Evolutionary conservation across 2,329 filamentous ascomycete species (phyloP).

Genomic region (Cyphellophora europaea): DNA sequence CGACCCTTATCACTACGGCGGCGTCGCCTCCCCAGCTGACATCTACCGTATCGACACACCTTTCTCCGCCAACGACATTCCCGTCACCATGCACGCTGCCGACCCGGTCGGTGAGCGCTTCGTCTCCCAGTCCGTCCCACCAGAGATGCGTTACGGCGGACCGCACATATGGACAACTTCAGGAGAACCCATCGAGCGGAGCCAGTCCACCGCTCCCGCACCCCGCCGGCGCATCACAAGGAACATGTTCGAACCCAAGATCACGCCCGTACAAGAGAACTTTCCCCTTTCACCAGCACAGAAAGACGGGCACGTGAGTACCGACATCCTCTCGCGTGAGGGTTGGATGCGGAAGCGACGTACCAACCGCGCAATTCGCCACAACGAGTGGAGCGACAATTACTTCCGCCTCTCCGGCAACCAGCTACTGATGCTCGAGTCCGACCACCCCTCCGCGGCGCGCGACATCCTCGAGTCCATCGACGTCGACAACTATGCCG

Average conservation of each 20-base stretch:
- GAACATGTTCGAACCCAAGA: slow-evolving; percentile 15
- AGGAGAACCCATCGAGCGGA: slow-evolving; percentile 36
- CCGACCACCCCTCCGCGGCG: slow-evolving; percentile 19
- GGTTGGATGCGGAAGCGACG: slow-evolving; percentile 94
- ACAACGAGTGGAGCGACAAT: slow-evolving; percentile 82
- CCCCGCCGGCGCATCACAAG: slow-evolving; percentile 12
- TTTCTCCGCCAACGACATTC: slow-evolving; percentile 83
- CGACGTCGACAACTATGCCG: slow-evolving; percentile 31
- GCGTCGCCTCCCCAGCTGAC: slow-evolving; percentile 41
- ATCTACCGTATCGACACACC: slow-evolving; percentile 76
- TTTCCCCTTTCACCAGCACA: slow-evolving; percentile 1
- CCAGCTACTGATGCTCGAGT: slow-evolving; percentile 39
- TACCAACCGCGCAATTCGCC: slow-evolving; percentile 75
- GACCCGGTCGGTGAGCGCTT: slow-evolving; percentile 68
- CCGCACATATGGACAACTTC: slow-evolving; percentile 16
- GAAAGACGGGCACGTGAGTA: background rate
- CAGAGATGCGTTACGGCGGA: slow-evolving; percentile 72
- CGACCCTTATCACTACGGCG: slow-evolving; percentile 23
- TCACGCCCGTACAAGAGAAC: slow-evolving; percentile 16
- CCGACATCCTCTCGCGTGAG: slow-evolving; percentile 41
- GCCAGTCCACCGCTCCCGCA: slow-evolving; percentile 27
- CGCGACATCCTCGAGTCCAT: slow-evolving; percentile 27
- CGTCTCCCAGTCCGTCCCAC: slow-evolving; percentile 78
- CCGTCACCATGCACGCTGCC: slow-evolving; percentile 61
- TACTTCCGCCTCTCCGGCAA: slow-evolving; percentile 79